Base-by-base conservation (phyloP, 345 rosid genomes). In the Hibiscus tridactylites region DNA sequence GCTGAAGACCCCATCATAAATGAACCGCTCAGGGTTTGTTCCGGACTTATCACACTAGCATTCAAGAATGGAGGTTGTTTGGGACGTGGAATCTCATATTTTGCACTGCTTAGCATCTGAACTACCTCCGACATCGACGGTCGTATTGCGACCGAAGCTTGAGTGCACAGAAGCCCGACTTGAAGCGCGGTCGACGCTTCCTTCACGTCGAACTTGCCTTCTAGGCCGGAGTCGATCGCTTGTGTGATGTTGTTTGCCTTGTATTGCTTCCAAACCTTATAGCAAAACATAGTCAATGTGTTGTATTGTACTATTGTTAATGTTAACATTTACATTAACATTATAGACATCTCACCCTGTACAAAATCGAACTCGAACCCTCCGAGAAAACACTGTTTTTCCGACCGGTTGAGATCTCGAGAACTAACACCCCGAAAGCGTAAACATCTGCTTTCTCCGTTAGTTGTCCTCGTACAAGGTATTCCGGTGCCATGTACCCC, bases 401-500 rank as follows among this genome's bases (percentile, higher is more conserved):
- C 46, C 82, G 81, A 13, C 90, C 87, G 5, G 74, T 72, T 9
- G 74, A 78, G 57, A 81, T 79, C 74, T 86, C 90, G 56, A 86
- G 73, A 76, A 79, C 78, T 58, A 86, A 49, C 3, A 84, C 82
- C 29, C 90, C 90, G 6, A 80, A 86, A 49, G 85, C 78, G 16
- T 86, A 86, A 10, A 86, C 87, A 74, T 86, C 90, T 49, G 83
- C 85, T 62, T 86, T 84, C 53, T 86, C 86, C 0, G 85, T 84
- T 0, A 86, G 83, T 56, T 84, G 84, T 47, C 90, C 87, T 9
- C 82, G 79, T 29, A 84, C 69, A 6, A 86, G 82, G 59, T 86
- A 84, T 58, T 86, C 87, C 0, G 90, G 90, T 71, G 90, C 90
- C 86, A 84, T 84, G 76, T 86, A 86, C 3, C 90, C 90, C 1